A percentile compares a stretch with the other conserved stretches of the same genome.
phyloP scores from a whole-genome alignment of 2,329 filamentous ascomycete species.

The Alternaria ethzedia region DNA sequence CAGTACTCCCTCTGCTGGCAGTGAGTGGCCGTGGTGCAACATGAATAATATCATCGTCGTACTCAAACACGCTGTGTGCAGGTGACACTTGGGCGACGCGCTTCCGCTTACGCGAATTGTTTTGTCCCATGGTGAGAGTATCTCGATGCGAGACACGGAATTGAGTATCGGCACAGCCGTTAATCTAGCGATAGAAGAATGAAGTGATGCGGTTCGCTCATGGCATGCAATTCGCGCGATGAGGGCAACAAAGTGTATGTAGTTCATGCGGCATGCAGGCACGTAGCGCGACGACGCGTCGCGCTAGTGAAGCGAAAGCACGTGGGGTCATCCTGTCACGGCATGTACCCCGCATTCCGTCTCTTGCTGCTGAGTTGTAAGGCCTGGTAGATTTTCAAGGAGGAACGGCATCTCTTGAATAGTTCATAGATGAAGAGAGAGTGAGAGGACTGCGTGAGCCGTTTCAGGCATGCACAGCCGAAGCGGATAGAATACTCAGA shows the following conservation, averaged over 20 bases:
- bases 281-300: neutral
- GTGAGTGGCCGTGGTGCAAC: neutral
- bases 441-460: too few species aligned
- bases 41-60: constrained; percentile 1
- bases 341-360: neutral
- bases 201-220: neutral
- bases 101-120: constrained; percentile 7
- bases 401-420: too few species aligned
- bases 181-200: neutral
- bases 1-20: neutral
- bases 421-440: neutral
- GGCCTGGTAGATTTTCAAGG: too few species aligned
- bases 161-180: neutral
- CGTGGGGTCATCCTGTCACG: neutral
- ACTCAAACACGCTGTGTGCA: neutral
- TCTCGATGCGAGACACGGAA: neutral
- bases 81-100: neutral
- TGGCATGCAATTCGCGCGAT: neutral
- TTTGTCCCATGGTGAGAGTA: neutral
- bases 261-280: neutral
- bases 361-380: neutral
- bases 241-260: neutral
- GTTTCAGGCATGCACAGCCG: neutral
- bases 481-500: constrained; percentile 5
- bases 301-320: constrained; percentile 6